Conservation (phyloP, 2,329 filamentous ascomycete genomes). For the Ustulina deusta region DNA sequence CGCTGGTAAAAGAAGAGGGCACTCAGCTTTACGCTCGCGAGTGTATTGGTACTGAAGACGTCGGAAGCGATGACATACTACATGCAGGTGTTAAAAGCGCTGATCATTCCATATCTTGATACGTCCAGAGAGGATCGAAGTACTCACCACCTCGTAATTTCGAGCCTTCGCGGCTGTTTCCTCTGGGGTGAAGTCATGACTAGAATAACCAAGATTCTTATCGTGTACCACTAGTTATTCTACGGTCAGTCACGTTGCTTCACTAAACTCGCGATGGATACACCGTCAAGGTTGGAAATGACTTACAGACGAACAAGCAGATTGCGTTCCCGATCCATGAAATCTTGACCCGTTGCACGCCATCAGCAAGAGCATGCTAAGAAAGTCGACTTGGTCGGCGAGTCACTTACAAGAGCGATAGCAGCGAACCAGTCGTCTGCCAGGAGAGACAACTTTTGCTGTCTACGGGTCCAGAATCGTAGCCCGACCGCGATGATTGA, state of each 20-base stretch:
- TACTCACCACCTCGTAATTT: too few species aligned
- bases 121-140: too few species aligned
- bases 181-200: conserved; percentile 28
- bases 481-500: conserved; percentile 28
- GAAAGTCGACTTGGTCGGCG: background rate
- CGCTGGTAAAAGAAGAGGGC: conserved; percentile 44
- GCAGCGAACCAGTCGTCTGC: conserved; percentile 38
- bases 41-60: too few species aligned
- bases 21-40: too few species aligned
- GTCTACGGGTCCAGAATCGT: conserved; percentile 36
- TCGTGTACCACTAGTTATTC: conserved; percentile 32
- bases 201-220: conserved; percentile 34
- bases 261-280: too few species aligned
- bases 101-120: too few species aligned
- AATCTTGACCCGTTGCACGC: conserved; percentile 8
- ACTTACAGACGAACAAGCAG: conserved; percentile 30
- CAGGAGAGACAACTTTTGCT: conserved; percentile 29
- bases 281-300: too few species aligned
- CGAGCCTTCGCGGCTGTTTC: conserved; percentile 18
- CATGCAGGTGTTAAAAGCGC: too few species aligned
- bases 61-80: too few species aligned
- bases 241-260: too few species aligned
- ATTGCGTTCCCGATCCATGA: conserved; percentile 25
- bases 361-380: background rate
- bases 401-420: conserved; percentile 35